Evolutionary conservation across 1,284 basidiomycete species (phyloP).

Genomic region (Lentinula novae-zelandiae): DNA sequence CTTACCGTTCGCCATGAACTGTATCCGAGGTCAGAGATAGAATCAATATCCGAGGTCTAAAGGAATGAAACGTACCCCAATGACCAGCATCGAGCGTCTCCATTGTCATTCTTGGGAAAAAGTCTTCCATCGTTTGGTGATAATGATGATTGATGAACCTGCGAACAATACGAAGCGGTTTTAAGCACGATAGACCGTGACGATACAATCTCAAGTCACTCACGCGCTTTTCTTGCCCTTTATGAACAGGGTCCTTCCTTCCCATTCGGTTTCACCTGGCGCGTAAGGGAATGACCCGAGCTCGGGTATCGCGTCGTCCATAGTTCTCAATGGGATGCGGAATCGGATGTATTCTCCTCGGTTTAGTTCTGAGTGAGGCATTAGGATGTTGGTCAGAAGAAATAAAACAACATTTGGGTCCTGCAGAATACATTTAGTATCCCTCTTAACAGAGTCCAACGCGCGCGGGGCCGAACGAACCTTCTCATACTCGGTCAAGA

Average conservation of each 20-base stretch:
- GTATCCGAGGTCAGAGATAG: background rate
- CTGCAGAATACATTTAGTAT: slow-evolving; percentile 30
- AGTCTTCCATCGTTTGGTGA: background rate
- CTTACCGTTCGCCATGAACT: slow-evolving; percentile 11
- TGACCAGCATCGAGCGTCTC: slow-evolving; percentile 11
- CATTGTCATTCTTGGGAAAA: slow-evolving; percentile 9
- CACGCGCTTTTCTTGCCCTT: slow-evolving; percentile 78
- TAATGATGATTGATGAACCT: slow-evolving; percentile 8
- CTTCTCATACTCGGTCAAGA: slow-evolving; percentile 60
- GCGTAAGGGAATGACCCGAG: slow-evolving; percentile 76
- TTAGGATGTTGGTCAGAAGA: slow-evolving; percentile 76
- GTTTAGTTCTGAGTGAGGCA: slow-evolving; percentile 24
- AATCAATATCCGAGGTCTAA: background rate
- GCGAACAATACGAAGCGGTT: background rate
- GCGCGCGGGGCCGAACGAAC: slow-evolving; percentile 28
- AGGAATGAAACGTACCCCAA: background rate
- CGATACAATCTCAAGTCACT: slow-evolving; percentile 20
- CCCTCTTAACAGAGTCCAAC: slow-evolving; percentile 2
- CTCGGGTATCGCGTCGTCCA: slow-evolving; percentile 57
- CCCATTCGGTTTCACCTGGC: slow-evolving; percentile 54
- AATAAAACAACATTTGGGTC: slow-evolving; percentile 72
- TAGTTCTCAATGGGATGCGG: slow-evolving; percentile 66
- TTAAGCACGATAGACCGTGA: background rate
- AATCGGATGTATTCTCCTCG: slow-evolving; percentile 47
- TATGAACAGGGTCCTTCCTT: slow-evolving; percentile 67